phyloP scores from a whole-genome alignment of 148 eudicot species.

The Amaranthus palmeri region DNA sequence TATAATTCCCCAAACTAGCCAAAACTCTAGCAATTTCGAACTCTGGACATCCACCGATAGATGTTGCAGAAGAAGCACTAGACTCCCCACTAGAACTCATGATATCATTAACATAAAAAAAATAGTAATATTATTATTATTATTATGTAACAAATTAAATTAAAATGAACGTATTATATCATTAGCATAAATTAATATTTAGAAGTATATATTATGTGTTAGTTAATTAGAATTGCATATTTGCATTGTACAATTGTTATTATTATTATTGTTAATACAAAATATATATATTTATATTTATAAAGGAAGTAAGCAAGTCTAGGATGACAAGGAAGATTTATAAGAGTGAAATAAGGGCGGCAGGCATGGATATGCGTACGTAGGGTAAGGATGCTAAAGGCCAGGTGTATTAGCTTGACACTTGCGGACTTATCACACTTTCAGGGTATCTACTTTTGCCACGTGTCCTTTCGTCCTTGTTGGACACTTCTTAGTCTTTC shows the following conservation, averaged over 20 bases:
- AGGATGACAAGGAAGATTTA: not conserved
- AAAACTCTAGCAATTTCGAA: slow-evolving; percentile 49
- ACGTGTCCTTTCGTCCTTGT: slow-evolving; percentile 20
- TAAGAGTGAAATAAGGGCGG: slow-evolving; percentile 1
- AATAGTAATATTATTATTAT: too few species aligned
- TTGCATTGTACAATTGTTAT: not conserved
- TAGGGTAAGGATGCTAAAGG: slow-evolving; percentile 3
- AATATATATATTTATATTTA: not conserved
- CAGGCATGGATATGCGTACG: not conserved
- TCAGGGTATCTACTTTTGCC: slow-evolving; percentile 14
- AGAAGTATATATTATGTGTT: too few species aligned
- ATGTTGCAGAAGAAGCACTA: slow-evolving; percentile 2
- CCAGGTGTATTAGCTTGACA: slow-evolving; percentile 25
- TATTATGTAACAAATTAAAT: not conserved
- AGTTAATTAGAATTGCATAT: too few species aligned
- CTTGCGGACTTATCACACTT: slow-evolving; percentile 8
- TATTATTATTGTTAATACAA: not conserved
- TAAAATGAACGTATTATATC: not conserved
- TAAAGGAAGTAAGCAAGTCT: not conserved
- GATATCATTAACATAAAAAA: not conserved
- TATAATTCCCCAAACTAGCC: slow-evolving; percentile 26
- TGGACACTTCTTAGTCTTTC: slow-evolving; percentile 11
- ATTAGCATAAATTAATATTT: not conserved
- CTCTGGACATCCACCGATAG: slow-evolving; percentile 18
- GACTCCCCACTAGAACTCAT: slow-evolving; percentile 11